Evolutionary conservation across 2,329 filamentous ascomycete species (phyloP), one percentile per base, ranked within the genome.

Genomic region (Curvularia lunata): DNA sequence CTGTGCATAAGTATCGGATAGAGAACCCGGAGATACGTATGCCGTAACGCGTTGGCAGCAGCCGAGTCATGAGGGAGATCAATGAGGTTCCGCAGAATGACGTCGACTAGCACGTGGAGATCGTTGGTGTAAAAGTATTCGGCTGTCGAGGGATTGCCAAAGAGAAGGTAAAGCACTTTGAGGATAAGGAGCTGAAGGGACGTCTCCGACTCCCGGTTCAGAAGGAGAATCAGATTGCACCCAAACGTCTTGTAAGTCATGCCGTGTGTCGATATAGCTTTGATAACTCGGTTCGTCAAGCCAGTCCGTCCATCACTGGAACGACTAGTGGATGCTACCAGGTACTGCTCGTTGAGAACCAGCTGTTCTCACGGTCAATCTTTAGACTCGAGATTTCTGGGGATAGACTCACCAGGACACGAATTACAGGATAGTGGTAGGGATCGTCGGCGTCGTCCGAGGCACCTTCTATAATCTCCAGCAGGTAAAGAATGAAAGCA

Each of bases 61-160:
- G 74, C 67, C 10, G 82, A 87, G 73, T 97, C 94, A 69, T 94
- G 89, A 0, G 96, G 95, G 8, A 99, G 83, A 74, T 99, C 95
- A 69, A 98, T 87, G n/a, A 99, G 83, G 71, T 99, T 99, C 42
- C 95, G 91, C 59, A 99, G 91, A 57, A 99, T 92, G 63, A 99
- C 95, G 72, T 99, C 95, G 46, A 98, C 84, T 16, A 99, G 85
- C 4, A 99, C 95, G 57, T 92, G 91, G 28, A 99, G 83, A 72
- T 99, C 95, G 74, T 99, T 99, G 27, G 92, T 97, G 77, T 98
- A 99, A 74, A 99, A 99, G 78, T 98, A 99, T 78, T 99, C 95
- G 75, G 95, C 92, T 0, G 95, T 99, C 16, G 90, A 86, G 55
- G 87, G 87, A 9, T 92, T 98, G 4, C 93, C 97, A 78, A 99